These are phyloP conservation scores for Decorospora gaudefroyi DNA, from an alignment of 2,329 filamentous ascomycete genomes.

Conservation along the genomic window DNA sequence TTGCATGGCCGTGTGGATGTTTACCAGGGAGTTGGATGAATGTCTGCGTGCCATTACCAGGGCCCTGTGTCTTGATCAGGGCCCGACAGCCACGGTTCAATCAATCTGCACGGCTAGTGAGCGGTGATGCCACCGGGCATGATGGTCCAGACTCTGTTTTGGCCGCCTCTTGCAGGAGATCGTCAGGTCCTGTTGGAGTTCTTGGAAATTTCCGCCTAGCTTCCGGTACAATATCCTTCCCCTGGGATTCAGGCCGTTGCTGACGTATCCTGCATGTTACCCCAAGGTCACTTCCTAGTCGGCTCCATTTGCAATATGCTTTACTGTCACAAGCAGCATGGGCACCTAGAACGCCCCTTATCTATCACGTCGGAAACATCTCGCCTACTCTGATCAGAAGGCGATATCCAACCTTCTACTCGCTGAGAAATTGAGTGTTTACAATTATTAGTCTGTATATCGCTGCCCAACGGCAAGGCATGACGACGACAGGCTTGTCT, in stretches of 20 bases:
- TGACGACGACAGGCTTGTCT: background rate
- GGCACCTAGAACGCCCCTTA: too few species aligned
- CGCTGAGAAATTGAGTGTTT: too few species aligned
- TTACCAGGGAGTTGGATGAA: conserved; percentile 1
- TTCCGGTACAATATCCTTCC: conserved; percentile 4
- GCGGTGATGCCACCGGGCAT: conserved; percentile 1
- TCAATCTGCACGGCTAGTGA: background rate
- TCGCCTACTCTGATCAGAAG: background rate
- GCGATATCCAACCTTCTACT: too few species aligned
- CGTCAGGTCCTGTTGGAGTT: background rate
- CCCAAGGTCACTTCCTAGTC: conserved; percentile 2
- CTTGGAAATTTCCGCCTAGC: conserved; percentile 7
- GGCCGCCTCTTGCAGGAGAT: conserved; percentile 6
- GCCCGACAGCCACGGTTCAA: background rate
- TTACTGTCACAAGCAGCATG: too few species aligned
- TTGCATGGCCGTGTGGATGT: background rate
- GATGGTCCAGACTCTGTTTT: conserved; percentile 4
- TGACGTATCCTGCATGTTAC: conserved; percentile 21
- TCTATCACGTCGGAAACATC: background rate
- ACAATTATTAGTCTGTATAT: too few species aligned
- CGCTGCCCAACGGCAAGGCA: too few species aligned
- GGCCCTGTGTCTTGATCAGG: background rate
- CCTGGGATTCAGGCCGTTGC: conserved; percentile 18
- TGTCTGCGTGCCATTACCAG: background rate
- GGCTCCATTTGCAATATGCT: conserved; percentile 22